phyloP scores from a whole-genome alignment of 148 eudicot species.

The Dianthus caryophyllus region DNA sequence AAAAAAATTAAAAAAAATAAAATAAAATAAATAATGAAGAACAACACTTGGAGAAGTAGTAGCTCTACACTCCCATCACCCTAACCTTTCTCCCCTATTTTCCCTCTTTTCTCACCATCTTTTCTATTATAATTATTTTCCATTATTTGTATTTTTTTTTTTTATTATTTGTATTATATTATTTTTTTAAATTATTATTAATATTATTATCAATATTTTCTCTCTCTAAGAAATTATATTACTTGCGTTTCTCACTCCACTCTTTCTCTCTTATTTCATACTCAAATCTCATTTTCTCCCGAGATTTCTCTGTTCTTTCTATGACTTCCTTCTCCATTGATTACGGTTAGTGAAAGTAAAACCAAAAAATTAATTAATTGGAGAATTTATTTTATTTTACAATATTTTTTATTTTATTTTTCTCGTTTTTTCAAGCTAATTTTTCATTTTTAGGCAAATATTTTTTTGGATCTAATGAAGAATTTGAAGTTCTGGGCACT shows the following conservation, averaged over 20 bases:
- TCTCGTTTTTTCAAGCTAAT: neutral
- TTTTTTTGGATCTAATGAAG: slow-evolving; percentile 15
- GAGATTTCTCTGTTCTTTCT: slow-evolving; percentile 2
- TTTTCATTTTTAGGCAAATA: slow-evolving; percentile 8
- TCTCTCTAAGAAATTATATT: neutral
- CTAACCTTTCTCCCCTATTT: slow-evolving; percentile 28
- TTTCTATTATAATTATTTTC: neutral
- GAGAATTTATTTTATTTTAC: neutral
- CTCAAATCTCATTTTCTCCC: slow-evolving; percentile 10
- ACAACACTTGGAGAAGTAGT: slow-evolving; percentile 26
- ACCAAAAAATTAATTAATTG: neutral
- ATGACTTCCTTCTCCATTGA: slow-evolving; percentile 24
- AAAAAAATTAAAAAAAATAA: neutral
- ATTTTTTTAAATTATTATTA: no score
- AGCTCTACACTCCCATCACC: slow-evolving; percentile 13
- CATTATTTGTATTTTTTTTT: neutral
- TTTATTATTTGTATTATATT: neutral
- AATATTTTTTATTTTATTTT: neutral
- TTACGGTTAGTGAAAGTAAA: slow-evolving; percentile 21
- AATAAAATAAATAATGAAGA: neutral
- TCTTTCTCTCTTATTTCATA: slow-evolving; percentile 20
- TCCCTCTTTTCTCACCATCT: slow-evolving; percentile 32
- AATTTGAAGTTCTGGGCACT: slow-evolving; percentile 8
- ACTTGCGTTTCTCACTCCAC: slow-evolving; percentile 29
- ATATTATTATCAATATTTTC: no score